phyloP scores from a whole-genome alignment of 73 alveolate species.

The Uronychia binucleata region DNA sequence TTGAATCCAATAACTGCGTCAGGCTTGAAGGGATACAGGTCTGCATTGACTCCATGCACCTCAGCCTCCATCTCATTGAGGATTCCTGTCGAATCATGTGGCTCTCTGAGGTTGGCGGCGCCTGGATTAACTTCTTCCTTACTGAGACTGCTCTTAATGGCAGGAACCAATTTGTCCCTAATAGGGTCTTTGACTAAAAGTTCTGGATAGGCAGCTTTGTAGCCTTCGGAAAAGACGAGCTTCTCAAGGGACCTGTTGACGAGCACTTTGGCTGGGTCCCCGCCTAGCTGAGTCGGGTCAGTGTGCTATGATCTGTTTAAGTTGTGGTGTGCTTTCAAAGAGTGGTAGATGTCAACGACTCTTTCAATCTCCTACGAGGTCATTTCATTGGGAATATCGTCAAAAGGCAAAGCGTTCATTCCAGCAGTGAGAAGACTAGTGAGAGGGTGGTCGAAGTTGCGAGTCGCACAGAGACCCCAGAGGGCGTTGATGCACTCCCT shows the following conservation, averaged over 20 bases:
- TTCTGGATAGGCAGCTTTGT: neutral
- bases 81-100: neutral
- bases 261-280: neutral
- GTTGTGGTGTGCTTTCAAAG: neutral
- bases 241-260: neutral
- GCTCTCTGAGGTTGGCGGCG: neutral
- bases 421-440: neutral
- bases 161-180: neutral
- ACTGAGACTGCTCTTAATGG: neutral
- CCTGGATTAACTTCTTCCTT: neutral
- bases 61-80: neutral
- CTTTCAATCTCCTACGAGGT: neutral
- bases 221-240: neutral
- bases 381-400: neutral
- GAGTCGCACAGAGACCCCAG: neutral
- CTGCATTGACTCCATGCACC: neutral
- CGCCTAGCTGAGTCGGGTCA: no score
- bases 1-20: neutral
- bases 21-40: neutral
- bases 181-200: neutral
- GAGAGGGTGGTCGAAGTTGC: neutral
- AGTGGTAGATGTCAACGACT: neutral
- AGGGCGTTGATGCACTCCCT: neutral
- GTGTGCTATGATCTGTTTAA: no score
- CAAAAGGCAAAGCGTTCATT: neutral